Base-by-base conservation (phyloP, 2,329 filamentous ascomycete genomes). In the Fusarium dlaminii region DNA sequence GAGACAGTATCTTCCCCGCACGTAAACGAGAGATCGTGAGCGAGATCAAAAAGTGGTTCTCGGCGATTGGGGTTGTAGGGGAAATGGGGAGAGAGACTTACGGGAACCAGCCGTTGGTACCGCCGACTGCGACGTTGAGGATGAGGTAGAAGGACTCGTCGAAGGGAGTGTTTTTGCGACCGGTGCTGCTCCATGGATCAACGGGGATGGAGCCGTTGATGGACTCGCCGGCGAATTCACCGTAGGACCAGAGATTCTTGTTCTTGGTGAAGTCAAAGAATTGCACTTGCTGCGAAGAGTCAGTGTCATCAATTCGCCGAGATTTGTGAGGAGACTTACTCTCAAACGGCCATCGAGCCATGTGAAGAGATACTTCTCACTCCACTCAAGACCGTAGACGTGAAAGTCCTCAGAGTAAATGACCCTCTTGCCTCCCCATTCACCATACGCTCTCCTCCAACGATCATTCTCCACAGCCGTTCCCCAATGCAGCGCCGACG, bases 311-410 rank as follows among this genome's bases (percentile, higher is more conserved):
- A 30, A 29, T 48, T 11, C 9, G 0, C 6, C 4, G 9, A 22
- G 4, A 22, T 48, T 15, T 11, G 12, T 15, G 6, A 22, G 0
- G 8, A 1, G 2, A 64, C 82, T 74, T 66, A 83, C 81, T 68
- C 82, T 78, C 17, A 85, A 80, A 5, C 83, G 81, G 49, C 80
- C 83, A 68, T 88, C 85, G 11, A 88, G 79, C 75, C 86, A 88
- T 6, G 85, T 87, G 78, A 86, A 88, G 20, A 88, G 79, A 77
- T 88, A 87, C 54, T 87, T 84, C 68, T 85, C 81, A 29, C 80
- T 82, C 87, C 87, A 88, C 73, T 88, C 86, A 10, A 88, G 66
- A 2, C 86, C 87, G 63, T 84, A 89, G 2, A 84, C 88, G 75
- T 88, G 85, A 75, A 84, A 88, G 4, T 70, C 72, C 6, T 84